Base-by-base conservation (phyloP, 139 green algal species). In the Closterium sp. region DNA sequence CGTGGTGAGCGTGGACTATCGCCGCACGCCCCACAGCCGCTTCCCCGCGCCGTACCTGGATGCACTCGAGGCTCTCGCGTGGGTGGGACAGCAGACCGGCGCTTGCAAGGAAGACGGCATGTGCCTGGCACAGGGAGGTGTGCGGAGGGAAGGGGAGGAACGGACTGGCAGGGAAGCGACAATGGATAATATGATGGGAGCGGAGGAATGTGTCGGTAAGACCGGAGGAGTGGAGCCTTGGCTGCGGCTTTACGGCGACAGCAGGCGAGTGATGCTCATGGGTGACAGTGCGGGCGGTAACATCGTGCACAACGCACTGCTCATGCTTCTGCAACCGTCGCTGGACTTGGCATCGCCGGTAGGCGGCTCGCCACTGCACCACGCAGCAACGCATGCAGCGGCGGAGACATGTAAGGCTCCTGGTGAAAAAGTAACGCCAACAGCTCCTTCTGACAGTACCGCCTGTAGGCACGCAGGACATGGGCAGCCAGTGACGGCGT, bases 231-330 rank as follows among this genome's bases (percentile, higher is more conserved):
- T 88, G 85, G 85, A 88, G 28, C 85, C 85, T 31, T 88, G 28
- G 28, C 28, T 88, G 28, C 28, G 28, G 29, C 28, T 38, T 31
- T 88, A 88, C 19, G 85, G 28, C 28, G 85, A 88, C 85, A 31
- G 28, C 28, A 31, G 85, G 29, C 28, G 29, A 27, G 85, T 88
- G 28, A 4, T 92, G 27, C 42, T 92, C 24, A 89, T 92, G 38
- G 90, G 90, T 17, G 90, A 92, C 90, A 92, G 90, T 29, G 90
- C 90, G 31, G 90, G 90, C 9, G 90, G 22, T 70, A 92, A 92
- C 86, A 84, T 92, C 17, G 90, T 70, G 32, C 90, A 92, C 70
- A 27, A 92, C 38, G 27, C 84, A 29, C 4, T 87, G 10, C 84
- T 87, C 84, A 29, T 30, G n/a, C 84, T 87, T 2, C n/a, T 30